Evolutionary conservation across 164 flowering plant genomes (phyloP).

Genomic region (Magnolia sinica): DNA sequence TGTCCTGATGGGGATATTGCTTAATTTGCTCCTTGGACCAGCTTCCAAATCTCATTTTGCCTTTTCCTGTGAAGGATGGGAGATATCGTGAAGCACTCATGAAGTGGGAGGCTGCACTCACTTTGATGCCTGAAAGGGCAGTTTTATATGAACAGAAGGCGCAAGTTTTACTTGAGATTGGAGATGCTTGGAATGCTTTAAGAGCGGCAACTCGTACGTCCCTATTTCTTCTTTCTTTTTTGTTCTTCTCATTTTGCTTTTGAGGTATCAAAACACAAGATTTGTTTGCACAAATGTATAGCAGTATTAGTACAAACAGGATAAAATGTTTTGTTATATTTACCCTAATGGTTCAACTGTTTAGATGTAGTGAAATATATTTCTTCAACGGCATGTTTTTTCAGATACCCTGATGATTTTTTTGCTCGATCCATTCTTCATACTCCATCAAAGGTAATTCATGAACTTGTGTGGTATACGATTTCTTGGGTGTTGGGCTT

Average conservation of each 20-base stretch:
- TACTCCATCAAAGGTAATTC: too few species aligned
- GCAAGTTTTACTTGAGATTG: constrained; percentile 83
- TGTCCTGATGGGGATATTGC: neutral
- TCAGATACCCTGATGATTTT: too few species aligned
- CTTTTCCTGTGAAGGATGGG: constrained; percentile 52
- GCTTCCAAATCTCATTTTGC: constrained; percentile 2
- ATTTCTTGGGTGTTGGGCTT: too few species aligned
- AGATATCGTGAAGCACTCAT: constrained; percentile 75
- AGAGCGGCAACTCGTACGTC: constrained; percentile 67
- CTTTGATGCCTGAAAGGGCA: constrained; percentile 65
- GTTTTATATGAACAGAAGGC: constrained; percentile 89
- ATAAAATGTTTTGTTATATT: too few species aligned
- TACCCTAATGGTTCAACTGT: neutral
- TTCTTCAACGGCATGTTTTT: too few species aligned
- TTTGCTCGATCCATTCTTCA: too few species aligned
- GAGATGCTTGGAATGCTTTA: constrained; percentile 81
- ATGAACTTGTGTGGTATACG: too few species aligned
- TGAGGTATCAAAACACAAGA: neutral
- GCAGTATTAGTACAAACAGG: neutral
- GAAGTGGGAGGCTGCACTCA: constrained; percentile 90
- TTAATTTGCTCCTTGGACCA: neutral
- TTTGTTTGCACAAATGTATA: neutral
- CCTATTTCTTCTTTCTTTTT: neutral
- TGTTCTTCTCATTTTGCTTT: neutral
- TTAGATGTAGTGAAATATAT: neutral